These are phyloP conservation scores for Echeveria elegans DNA, from an alignment of 164 flowering plant species.

Conservation along the genomic window DNA sequence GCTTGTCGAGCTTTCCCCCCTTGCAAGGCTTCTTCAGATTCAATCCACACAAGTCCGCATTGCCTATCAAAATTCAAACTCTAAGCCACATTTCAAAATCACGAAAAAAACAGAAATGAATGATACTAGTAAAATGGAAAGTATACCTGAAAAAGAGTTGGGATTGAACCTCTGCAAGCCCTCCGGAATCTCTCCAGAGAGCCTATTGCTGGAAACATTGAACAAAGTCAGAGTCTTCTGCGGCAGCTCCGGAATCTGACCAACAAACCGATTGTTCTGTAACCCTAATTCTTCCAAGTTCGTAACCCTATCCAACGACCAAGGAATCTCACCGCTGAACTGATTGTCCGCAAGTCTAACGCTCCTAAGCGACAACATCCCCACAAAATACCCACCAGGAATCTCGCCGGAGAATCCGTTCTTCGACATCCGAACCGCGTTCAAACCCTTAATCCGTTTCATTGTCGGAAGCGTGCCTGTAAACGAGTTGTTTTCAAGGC, in stretches of 20 bases:
- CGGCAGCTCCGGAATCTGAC: constrained; percentile 38
- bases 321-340: constrained; percentile 28
- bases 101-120: constrained; percentile 11
- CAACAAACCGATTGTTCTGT: constrained; percentile 32
- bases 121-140: constrained; percentile 44
- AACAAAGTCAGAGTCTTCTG: no score
- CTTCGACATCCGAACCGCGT: constrained; percentile 21
- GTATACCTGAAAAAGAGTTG: constrained; percentile 37
- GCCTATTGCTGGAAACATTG: constrained; percentile 47
- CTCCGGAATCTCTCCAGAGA: constrained; percentile 54
- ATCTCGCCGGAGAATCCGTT: constrained; percentile 36
- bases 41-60: neutral
- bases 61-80: neutral
- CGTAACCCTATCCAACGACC: constrained; percentile 18
- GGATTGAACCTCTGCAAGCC: constrained; percentile 26
- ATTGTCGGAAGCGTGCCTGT: constrained; percentile 30
- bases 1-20: neutral
- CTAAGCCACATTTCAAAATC: no score
- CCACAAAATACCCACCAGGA: constrained; percentile 18
- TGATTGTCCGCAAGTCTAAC: constrained; percentile 26
- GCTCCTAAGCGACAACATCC: constrained; percentile 26
- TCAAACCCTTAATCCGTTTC: constrained; percentile 19
- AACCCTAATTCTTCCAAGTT: constrained; percentile 23
- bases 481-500: constrained; percentile 29
- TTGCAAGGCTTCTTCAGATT: no score